These are phyloP conservation scores for Royoungia palumana DNA, from an alignment of 768 basidiomycete genomes.

Conservation along the genomic window DNA sequence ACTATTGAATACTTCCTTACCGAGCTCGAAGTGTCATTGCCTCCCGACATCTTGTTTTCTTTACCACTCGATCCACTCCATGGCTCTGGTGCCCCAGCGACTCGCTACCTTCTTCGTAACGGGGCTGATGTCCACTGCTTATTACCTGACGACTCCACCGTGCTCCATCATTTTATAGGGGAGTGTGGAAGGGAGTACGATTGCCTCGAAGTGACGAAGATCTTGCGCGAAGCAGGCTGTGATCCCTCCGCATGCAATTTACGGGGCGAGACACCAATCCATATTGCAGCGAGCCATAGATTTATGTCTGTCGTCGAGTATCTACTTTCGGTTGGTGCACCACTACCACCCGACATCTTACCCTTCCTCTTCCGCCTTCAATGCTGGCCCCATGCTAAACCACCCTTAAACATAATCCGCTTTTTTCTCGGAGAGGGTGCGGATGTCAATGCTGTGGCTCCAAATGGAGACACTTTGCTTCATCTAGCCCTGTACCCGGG, in stretches of 20 bases:
- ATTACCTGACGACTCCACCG: not conserved
- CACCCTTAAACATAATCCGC: too few relatives aligned
- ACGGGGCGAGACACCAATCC: not conserved
- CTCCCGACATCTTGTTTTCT: constrained; percentile 5
- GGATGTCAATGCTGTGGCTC: not conserved
- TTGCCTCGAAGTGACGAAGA: not conserved
- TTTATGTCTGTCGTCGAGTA: not conserved
- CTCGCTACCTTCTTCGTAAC: not conserved
- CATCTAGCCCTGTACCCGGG: too few relatives aligned
- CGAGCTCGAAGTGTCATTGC: not conserved
- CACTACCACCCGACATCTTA: not conserved
- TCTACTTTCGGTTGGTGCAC: not conserved
- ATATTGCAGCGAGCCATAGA: not conserved
- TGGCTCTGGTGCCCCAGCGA: not conserved
- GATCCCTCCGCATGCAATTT: not conserved
- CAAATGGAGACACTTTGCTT: not conserved
- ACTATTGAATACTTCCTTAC: constrained; percentile 4
- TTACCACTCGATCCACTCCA: not conserved
- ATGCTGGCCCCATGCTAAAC: too few relatives aligned
- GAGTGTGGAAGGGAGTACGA: not conserved
- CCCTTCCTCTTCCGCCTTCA: not conserved
- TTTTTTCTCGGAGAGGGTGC: not conserved
- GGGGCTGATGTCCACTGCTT: not conserved
- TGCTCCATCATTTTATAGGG: not conserved
- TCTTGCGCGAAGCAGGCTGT: not conserved